These are phyloP conservation scores for Xylariaceae sp. DNA, from an alignment of 2,329 filamentous ascomycete genomes.

Conservation along the genomic window DNA sequence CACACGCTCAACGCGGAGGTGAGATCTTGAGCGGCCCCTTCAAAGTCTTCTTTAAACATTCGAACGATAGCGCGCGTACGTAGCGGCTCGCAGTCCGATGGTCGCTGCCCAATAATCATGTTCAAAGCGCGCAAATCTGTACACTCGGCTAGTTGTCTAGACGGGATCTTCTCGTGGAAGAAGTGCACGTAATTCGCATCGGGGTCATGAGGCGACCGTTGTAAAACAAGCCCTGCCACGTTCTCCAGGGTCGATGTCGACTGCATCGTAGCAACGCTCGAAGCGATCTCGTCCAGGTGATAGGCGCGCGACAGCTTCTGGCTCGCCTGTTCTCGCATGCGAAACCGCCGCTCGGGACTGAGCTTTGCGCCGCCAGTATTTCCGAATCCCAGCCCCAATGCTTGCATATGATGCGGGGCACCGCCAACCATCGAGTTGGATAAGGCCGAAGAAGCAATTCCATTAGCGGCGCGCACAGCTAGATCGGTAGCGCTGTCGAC, in stretches of 20 bases:
- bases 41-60: slow-evolving; percentile 69
- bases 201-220: slow-evolving; percentile 59
- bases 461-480: slow-evolving; percentile 70
- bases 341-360: slow-evolving; percentile 69
- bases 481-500: slow-evolving; percentile 77
- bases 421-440: slow-evolving; percentile 46
- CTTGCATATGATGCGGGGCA: slow-evolving; percentile 34
- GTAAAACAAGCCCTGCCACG: slow-evolving; percentile 66
- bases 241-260: slow-evolving; percentile 71
- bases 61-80: slow-evolving; percentile 70
- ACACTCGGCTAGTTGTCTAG: slow-evolving; percentile 64
- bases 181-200: slow-evolving; percentile 88
- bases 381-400: slow-evolving; percentile 51
- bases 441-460: slow-evolving; percentile 60
- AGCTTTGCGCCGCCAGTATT: slow-evolving; percentile 59
- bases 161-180: slow-evolving; percentile 86
- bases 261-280: slow-evolving; percentile 80
- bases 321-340: slow-evolving; percentile 75
- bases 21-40: slow-evolving; percentile 64
- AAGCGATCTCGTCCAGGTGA: slow-evolving; percentile 74
- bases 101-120: slow-evolving; percentile 60
- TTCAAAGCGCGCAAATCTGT: slow-evolving; percentile 63
- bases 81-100: slow-evolving; percentile 60
- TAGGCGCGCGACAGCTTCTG: slow-evolving; percentile 74
- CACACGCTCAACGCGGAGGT: slow-evolving; percentile 57